These are phyloP conservation scores for Panaeolus cyanescens DNA, from an alignment of 768 basidiomycete genomes.

Conservation along the genomic window DNA sequence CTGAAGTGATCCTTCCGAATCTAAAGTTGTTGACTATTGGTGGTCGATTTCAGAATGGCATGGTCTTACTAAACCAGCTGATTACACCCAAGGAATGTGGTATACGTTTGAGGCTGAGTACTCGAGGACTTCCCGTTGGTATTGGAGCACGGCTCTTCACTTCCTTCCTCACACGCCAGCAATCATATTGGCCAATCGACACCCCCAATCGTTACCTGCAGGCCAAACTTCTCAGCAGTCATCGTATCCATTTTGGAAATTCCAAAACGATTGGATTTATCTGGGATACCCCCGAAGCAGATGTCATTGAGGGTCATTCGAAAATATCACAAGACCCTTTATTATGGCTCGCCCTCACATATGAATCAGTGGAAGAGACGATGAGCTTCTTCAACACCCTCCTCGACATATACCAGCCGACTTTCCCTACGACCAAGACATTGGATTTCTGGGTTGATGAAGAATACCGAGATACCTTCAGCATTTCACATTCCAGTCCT, in stretches of 20 bases:
- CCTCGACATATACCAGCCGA: constrained; percentile 16
- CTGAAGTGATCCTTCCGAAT: constrained; percentile 14
- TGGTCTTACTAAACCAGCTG: constrained; percentile 16
- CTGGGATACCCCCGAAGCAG: constrained; percentile 23
- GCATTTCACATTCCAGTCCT: constrained; percentile 6
- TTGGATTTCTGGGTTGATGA: constrained; percentile 24
- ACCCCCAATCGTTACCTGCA: constrained; percentile 18
- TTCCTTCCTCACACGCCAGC: constrained; percentile 16
- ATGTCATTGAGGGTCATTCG: constrained; percentile 18
- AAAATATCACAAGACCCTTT: constrained; percentile 16
- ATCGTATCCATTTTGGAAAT: constrained; percentile 26
- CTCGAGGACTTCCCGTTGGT: neutral
- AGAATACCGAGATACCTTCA: constrained; percentile 11
- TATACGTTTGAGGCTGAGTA: constrained; percentile 17
- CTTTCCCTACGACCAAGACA: constrained; percentile 18
- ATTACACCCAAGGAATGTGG: constrained; percentile 19
- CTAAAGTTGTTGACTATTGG: constrained; percentile 21
- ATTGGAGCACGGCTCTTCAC: constrained; percentile 4
- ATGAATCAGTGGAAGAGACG: constrained; percentile 13
- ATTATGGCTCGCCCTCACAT: constrained; percentile 20
- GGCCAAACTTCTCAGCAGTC: constrained; percentile 22
- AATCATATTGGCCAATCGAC: constrained; percentile 18
- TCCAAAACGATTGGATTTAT: constrained; percentile 20
- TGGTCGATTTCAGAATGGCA: constrained; percentile 17
- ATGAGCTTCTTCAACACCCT: constrained; percentile 18